Conservation (phyloP, 768 basidiomycete genomes). For the Omphalotus guepiniiformis region DNA sequence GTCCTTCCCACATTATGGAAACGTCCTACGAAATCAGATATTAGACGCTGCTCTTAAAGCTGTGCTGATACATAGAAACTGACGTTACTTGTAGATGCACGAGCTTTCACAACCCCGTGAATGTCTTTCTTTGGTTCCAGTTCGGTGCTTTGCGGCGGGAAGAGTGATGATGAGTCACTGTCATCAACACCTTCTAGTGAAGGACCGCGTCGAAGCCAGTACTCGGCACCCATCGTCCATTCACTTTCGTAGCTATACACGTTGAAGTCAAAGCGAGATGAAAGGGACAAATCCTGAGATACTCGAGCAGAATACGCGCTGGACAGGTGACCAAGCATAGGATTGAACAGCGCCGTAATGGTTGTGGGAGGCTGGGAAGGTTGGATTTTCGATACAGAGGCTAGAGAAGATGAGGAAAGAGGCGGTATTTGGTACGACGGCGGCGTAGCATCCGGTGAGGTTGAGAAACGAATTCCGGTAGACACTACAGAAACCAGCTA, state of each 20-base stretch:
- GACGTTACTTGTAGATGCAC: constrained; percentile 87
- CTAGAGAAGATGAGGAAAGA: constrained; percentile 31
- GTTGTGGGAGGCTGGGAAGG: constrained; percentile 86
- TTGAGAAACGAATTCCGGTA: constrained; percentile 91
- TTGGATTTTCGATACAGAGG: constrained; percentile 27
- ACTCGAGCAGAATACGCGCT: constrained; percentile 88
- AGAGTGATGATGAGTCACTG: constrained; percentile 3
- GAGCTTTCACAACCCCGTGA: constrained; percentile 83
- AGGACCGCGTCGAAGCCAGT: constrained; percentile 76
- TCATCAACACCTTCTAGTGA: constrained; percentile 24
- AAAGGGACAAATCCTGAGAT: constrained; percentile 78
- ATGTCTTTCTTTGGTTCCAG: constrained; percentile 36
- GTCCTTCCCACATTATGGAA: constrained; percentile 91
- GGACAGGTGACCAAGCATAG: constrained; percentile 92
- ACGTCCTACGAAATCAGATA: constrained; percentile 57
- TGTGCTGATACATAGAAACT: constrained; percentile 21
- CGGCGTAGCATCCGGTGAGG: constrained; percentile 74
- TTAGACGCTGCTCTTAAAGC: too few species aligned
- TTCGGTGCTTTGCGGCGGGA: too few species aligned
- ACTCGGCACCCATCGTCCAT: constrained; percentile 93
- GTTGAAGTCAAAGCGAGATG: constrained; percentile 93
- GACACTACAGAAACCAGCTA: constrained; percentile 53
- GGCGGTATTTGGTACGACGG: constrained; percentile 54
- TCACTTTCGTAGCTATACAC: constrained; percentile 96
- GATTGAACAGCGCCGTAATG: constrained; percentile 91